A percentile compares a stretch with the other conserved stretches of the same genome.
Evolutionary conservation across 208 protist species (phyloP).

Genomic region (Wallacemonas sp.): DNA sequence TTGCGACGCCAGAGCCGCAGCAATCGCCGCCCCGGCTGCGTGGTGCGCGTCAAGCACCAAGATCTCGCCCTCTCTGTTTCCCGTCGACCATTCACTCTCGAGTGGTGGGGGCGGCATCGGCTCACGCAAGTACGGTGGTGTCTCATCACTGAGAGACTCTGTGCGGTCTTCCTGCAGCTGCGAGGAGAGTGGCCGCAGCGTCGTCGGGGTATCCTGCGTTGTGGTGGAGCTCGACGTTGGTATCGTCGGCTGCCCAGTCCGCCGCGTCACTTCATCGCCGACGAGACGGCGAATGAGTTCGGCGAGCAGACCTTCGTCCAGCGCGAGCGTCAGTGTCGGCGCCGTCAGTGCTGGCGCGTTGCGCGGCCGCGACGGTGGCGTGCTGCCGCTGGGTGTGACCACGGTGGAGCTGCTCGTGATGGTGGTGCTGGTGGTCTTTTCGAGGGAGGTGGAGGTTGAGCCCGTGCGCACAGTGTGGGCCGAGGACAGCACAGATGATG

Average conservation of each 20-base stretch:
- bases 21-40: too few species aligned
- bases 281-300: conserved; percentile 9
- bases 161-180: background rate
- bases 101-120: background rate
- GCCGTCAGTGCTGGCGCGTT: too few species aligned
- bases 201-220: background rate
- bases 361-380: too few species aligned
- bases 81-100: background rate
- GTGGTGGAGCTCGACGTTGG: background rate
- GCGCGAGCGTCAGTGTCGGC: background rate
- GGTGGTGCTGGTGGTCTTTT: background rate
- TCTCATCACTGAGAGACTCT: background rate
- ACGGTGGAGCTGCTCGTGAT: background rate
- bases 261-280: background rate
- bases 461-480: background rate
- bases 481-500: too few species aligned
- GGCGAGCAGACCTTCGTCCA: background rate
- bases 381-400: background rate
- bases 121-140: background rate
- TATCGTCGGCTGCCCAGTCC: background rate
- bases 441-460: background rate
- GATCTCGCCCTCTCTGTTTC: too few species aligned
- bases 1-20: too few species aligned
- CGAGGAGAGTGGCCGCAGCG: background rate
- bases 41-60: background rate